Conservation (phyloP, 305 asterid genomes). For the Solanum hybrid region DNA sequence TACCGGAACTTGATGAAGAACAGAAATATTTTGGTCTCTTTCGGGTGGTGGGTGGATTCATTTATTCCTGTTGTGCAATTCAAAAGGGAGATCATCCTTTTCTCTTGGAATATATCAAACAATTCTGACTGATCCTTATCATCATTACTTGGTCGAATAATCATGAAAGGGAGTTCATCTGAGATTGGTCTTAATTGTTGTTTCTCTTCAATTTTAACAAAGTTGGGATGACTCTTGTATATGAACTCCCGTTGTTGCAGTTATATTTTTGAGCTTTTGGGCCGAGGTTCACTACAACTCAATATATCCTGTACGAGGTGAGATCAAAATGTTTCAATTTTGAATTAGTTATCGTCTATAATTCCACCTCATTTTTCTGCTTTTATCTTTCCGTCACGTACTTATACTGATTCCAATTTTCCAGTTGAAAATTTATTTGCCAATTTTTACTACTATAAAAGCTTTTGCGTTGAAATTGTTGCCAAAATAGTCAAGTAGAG, state of each 20-base stretch:
- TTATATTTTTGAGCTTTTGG: constrained; percentile 80
- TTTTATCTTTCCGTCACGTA: not conserved
- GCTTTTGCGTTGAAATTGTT: not conserved
- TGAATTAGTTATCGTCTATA: not conserved
- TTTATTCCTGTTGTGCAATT: not conserved
- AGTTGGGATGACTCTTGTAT: not conserved
- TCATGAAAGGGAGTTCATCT: not conserved
- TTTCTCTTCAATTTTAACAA: not conserved
- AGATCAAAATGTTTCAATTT: not conserved
- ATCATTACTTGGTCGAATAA: not conserved
- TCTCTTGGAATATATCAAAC: not conserved
- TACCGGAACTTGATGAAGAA: not conserved
- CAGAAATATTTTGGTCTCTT: not conserved
- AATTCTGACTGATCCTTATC: not conserved
- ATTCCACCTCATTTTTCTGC: not conserved
- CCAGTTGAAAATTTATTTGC: not conserved
- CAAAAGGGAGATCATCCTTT: not conserved
- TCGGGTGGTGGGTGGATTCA: not conserved
- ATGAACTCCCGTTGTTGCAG: constrained; percentile 22
- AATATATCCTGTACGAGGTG: constrained; percentile 80
- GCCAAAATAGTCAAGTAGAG: not conserved
- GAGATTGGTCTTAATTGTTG: not conserved
- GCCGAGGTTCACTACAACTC: constrained; percentile 92
- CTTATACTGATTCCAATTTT: not conserved
- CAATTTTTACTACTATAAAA: not conserved